Percentiles rank a stretch among this genome's conserved stretches.
These are phyloP conservation scores for Chaetomium sp. DNA, from an alignment of 2,329 filamentous ascomycete species.

Conservation along the genomic window DNA sequence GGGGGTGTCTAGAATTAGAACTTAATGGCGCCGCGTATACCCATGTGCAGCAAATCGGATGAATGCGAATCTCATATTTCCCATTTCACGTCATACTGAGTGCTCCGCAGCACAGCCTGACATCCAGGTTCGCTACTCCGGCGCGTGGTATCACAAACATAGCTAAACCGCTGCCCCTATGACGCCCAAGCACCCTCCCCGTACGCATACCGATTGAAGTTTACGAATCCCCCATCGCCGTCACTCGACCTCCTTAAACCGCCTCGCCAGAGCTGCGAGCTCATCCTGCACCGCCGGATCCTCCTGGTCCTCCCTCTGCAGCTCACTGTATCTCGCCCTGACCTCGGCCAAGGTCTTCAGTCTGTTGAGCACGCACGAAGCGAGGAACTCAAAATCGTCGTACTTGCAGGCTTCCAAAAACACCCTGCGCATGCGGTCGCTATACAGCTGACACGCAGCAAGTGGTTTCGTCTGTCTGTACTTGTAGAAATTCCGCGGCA, in stretches of 20 bases:
- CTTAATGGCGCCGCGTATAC: conserved; percentile 1
- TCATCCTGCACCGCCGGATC: conserved; percentile 28
- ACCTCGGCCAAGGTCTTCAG: conserved; percentile 42
- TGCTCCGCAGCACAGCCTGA: not conserved
- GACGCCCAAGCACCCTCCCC: not conserved
- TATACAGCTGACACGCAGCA: conserved; percentile 78
- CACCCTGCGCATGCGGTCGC: conserved; percentile 72
- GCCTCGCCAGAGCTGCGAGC: conserved; percentile 22
- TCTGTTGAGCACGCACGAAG: conserved; percentile 58
- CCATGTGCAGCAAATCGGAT: not conserved
- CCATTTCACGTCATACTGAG: not conserved
- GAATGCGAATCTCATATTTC: not conserved
- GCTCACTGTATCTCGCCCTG: conserved; percentile 24
- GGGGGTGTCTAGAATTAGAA: not conserved
- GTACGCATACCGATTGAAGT: not conserved
- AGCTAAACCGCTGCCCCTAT: not conserved
- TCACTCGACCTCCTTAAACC: conserved; percentile 30
- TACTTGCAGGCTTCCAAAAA: conserved; percentile 68
- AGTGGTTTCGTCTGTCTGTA: conserved; percentile 57
- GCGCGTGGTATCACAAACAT: conserved; percentile 11
- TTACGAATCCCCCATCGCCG: too few species aligned
- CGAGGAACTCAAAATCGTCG: conserved; percentile 68
- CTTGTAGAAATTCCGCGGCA: conserved; percentile 68
- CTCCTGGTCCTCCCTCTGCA: conserved; percentile 27
- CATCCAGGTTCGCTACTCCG: not conserved